Evolutionary conservation across 768 basidiomycete species (phyloP).

Genomic region (Gloeostereum incarnatum): DNA sequence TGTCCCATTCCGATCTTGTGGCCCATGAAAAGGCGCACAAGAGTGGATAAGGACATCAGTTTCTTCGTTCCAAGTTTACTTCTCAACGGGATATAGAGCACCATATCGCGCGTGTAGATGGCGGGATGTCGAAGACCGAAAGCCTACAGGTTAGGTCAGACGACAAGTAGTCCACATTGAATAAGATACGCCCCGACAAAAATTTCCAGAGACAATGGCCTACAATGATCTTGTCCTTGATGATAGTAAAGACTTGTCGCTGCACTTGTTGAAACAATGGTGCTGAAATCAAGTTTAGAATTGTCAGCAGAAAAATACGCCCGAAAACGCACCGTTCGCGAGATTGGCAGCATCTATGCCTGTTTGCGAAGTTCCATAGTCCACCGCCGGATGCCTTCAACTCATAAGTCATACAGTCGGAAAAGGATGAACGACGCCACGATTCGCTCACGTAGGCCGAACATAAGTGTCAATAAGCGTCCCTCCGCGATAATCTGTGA

Average conservation of each 20-base stretch:
- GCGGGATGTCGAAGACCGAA: slow-evolving; percentile 42
- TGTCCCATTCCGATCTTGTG: slow-evolving; percentile 29
- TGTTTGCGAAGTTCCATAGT: slow-evolving; percentile 37
- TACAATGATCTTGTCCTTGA: slow-evolving; percentile 40
- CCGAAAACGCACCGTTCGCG: slow-evolving; percentile 22
- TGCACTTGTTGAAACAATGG: slow-evolving; percentile 40
- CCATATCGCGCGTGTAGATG: slow-evolving; percentile 44
- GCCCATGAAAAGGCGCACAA: slow-evolving; percentile 37
- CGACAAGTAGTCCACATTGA: background rate
- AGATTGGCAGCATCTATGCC: slow-evolving; percentile 32
- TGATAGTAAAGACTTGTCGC: slow-evolving; percentile 27
- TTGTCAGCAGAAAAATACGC: background rate
- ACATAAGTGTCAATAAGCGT: slow-evolving; percentile 41
- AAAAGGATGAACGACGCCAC: background rate
- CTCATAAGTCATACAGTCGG: background rate
- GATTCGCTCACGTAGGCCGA: slow-evolving; percentile 36
- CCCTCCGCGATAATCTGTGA: slow-evolving; percentile 38
- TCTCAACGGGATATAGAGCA: slow-evolving; percentile 40
- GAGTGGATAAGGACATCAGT: slow-evolving; percentile 27
- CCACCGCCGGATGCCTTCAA: slow-evolving; percentile 34
- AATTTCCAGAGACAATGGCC: slow-evolving; percentile 48
- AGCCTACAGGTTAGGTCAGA: slow-evolving; percentile 20
- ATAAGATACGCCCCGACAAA: slow-evolving; percentile 30
- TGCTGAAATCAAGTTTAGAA: slow-evolving; percentile 18
- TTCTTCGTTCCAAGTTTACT: slow-evolving; percentile 26